Conservation (phyloP, 2,329 filamentous ascomycete genomes). For the Pseudocercospora vitis region DNA sequence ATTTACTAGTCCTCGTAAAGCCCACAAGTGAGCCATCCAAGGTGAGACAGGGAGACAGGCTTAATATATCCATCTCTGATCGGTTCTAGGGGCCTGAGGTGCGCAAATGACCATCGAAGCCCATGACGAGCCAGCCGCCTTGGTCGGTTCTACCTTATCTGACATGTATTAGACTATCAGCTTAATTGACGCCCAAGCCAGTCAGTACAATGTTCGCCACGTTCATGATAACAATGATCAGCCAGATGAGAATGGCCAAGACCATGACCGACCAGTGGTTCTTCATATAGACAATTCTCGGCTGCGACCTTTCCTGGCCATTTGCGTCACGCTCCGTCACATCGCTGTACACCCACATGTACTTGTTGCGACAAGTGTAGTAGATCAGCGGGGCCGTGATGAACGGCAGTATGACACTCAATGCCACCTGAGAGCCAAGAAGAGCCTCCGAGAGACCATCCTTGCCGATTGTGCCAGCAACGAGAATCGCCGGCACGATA, state of each 20-base stretch:
- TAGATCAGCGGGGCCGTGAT: conserved; percentile 80
- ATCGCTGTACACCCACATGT: conserved; percentile 65
- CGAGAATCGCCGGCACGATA: conserved; percentile 79
- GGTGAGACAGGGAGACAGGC: too few species aligned
- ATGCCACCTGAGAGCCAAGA: conserved; percentile 73
- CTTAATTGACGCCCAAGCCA: conserved; percentile 50
- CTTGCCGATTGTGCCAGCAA: conserved; percentile 74
- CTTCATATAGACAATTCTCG: conserved; percentile 58
- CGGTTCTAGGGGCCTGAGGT: too few species aligned
- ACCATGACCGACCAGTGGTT: conserved; percentile 66
- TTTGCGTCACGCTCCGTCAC: conserved; percentile 15
- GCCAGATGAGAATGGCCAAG: conserved; percentile 66
- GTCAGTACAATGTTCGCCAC: conserved; percentile 70
- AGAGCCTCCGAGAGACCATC: conserved; percentile 69
- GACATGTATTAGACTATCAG: background rate
- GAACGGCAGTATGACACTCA: conserved; percentile 78
- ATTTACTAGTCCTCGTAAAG: too few species aligned
- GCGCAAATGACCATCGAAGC: too few species aligned
- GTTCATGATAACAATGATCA: conserved; percentile 75
- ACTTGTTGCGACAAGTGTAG: conserved; percentile 76
- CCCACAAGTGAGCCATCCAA: too few species aligned
- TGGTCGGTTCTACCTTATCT: too few species aligned
- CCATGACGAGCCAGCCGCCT: too few species aligned
- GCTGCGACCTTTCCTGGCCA: conserved; percentile 2
- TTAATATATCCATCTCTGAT: too few species aligned